Percentiles rank a stretch among this genome's conserved stretches.
Evolutionary conservation across 345 rosid genomes (phyloP).

Genomic region (Camelina neglecta): DNA sequence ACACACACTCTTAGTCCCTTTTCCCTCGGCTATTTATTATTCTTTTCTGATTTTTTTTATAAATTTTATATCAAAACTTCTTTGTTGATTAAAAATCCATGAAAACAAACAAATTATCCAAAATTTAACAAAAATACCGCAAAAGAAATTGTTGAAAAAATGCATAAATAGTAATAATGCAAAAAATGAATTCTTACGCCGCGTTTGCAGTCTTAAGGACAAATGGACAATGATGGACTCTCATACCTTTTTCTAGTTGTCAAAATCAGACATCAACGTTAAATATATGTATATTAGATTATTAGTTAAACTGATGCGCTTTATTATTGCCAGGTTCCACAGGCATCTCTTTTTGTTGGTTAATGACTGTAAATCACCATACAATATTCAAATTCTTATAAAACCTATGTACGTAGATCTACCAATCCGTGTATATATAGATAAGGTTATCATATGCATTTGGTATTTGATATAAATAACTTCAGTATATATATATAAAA

Average conservation of each 20-base stretch:
- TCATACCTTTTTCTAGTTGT: conserved; percentile 44
- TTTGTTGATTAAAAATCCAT: background rate
- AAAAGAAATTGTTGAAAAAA: background rate
- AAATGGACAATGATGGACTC: conserved; percentile 40
- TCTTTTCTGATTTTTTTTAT: background rate
- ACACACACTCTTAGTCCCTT: conserved; percentile 45
- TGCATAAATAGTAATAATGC: conserved; percentile 1
- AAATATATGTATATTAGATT: background rate
- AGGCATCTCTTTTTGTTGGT: conserved; percentile 27
- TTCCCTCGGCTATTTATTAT: conserved; percentile 6
- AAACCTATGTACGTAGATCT: background rate
- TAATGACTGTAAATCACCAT: background rate
- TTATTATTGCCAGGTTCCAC: conserved; percentile 44
- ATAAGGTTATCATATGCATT: background rate
- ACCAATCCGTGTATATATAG: background rate
- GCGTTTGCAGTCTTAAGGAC: conserved; percentile 47
- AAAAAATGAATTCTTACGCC: conserved; percentile 34
- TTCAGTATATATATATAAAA: background rate
- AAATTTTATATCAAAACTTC: background rate
- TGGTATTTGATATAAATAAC: background rate
- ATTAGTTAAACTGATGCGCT: conserved; percentile 35
- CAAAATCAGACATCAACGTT: conserved; percentile 45
- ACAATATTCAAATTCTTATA: background rate
- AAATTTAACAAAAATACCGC: background rate
- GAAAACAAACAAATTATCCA: conserved; percentile 1